Base-by-base conservation (phyloP, 2,329 filamentous ascomycete genomes). In the Graphilbum sp. region DNA sequence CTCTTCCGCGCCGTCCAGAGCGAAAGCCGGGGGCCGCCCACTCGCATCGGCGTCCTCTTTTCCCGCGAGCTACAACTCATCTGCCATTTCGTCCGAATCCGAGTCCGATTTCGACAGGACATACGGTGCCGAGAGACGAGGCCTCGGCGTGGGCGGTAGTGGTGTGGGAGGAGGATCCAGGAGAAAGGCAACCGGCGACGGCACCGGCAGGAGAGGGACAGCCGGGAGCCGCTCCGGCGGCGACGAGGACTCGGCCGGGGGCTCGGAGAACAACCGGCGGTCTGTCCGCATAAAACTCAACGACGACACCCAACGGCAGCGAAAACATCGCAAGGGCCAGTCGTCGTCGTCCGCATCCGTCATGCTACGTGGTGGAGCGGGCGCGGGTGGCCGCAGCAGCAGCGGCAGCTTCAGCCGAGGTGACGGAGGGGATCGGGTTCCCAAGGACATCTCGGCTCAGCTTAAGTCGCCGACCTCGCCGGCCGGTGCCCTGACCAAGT, bases 401-500 rank as follows among this genome's bases (percentile, higher is more conserved):
- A 27, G 32, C 12, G 32, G 16, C 11, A 32, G 38, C 23, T 38
- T 33, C 32, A 60, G 57, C 45, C 56, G 61, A 7, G 21, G 30
- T 10, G 34, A 32, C 32, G 51, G 58, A 34, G 54, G 53, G 13
- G 49, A 52, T 20, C 41, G 42, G 11, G 44, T 21, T 16, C 12
- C 58, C n/a, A 56, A 57, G 38, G 67, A 77, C 42, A 64, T 84
- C 42, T 76, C 85, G 7, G 79, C 84, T 36, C 83, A 84, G 42
- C 67, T 98, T 44, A 98, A 98, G 56, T 96, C 90, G 13, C 90
- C 90, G 3, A 92, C 85, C 4, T 93, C 87, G 21, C 81, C 86
- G 37, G 70, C 76, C 20, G 72, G 76, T 13, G 75, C 70, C 50
- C 64, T 94, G 50, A 93, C 84, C 20, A 86, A 79, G 58, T 98